phyloP scores from a whole-genome alignment of 176 grass and related monocot species.

The Tuctoria greenei region DNA sequence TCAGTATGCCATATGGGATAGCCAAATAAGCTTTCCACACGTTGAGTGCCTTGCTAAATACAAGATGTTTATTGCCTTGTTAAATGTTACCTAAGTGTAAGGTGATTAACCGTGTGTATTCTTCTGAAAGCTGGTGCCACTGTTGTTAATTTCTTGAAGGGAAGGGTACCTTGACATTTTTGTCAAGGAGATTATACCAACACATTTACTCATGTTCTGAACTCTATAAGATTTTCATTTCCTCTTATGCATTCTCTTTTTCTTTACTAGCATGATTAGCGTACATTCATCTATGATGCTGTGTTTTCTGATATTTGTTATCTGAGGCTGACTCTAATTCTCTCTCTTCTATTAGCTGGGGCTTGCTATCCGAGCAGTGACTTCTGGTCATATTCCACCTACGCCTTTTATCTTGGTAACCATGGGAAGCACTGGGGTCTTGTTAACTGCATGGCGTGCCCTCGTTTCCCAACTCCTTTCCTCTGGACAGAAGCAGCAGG shows the following conservation, averaged over 20 bases:
- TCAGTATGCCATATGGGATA: background rate
- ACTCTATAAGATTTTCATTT: background rate
- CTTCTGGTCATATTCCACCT: slow-evolving; percentile 69
- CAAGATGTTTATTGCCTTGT: too few relatives aligned
- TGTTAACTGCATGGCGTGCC: slow-evolving; percentile 80
- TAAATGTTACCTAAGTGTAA: background rate
- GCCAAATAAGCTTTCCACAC: background rate
- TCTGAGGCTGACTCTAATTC: slow-evolving; percentile 1
- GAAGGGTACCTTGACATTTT: slow-evolving; percentile 5
- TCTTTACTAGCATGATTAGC: background rate
- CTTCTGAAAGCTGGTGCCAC: background rate
- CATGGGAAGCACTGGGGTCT: slow-evolving; percentile 78
- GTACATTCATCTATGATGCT: slow-evolving; percentile 9
- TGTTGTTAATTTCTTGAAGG: background rate
- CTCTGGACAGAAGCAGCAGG: slow-evolving; percentile 44
- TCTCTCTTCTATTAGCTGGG: slow-evolving; percentile 54
- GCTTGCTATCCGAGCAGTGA: slow-evolving; percentile 65
- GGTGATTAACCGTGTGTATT: background rate
- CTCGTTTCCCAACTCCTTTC: slow-evolving; percentile 69
- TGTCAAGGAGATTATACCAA: background rate
- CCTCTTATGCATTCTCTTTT: background rate
- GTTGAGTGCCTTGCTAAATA: background rate
- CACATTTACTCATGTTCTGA: slow-evolving; percentile 20
- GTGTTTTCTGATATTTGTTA: background rate
- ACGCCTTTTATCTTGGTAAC: slow-evolving; percentile 75